A percentile compares a stretch with the other conserved stretches of the same genome.
Conservation (phyloP, 176 grass and related monocot genomes). For the Elaeis guineensis region DNA sequence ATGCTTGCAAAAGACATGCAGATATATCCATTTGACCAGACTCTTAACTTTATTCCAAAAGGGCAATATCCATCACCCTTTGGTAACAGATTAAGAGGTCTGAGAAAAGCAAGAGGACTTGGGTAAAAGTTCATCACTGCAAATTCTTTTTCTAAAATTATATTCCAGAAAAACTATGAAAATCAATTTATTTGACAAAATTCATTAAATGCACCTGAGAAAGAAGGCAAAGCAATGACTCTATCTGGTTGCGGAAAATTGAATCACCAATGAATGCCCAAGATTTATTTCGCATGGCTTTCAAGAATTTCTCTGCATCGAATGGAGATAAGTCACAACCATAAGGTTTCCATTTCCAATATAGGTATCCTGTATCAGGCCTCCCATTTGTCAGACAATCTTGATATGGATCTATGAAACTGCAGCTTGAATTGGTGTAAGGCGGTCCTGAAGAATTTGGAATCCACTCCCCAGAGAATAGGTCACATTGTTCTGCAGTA, state of each 20-base stretch:
- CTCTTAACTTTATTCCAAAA: no score
- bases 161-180: no score
- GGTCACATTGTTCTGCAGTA: slow-evolving; percentile 2
- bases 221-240: slow-evolving; percentile 21
- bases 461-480: slow-evolving; percentile 12
- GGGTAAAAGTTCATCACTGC: no score
- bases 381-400: slow-evolving; percentile 14
- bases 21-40: no score
- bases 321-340: slow-evolving; percentile 1
- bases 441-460: background rate
- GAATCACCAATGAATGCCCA: slow-evolving; percentile 13
- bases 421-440: slow-evolving; percentile 19
- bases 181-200: background rate
- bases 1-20: no score
- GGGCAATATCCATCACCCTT: no score
- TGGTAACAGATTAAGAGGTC: no score
- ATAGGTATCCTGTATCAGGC: slow-evolving; percentile 3
- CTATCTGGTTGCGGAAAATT: slow-evolving; percentile 19
- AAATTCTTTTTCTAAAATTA: no score
- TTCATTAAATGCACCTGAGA: background rate
- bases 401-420: slow-evolving; percentile 1
- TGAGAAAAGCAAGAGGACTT: no score
- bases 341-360: slow-evolving; percentile 21
- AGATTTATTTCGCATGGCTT: slow-evolving; percentile 2
- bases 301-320: slow-evolving; percentile 4